Evolutionary conservation across 257 asterid genomes (phyloP).

Genomic region (Phtheirospermum japonicum): DNA sequence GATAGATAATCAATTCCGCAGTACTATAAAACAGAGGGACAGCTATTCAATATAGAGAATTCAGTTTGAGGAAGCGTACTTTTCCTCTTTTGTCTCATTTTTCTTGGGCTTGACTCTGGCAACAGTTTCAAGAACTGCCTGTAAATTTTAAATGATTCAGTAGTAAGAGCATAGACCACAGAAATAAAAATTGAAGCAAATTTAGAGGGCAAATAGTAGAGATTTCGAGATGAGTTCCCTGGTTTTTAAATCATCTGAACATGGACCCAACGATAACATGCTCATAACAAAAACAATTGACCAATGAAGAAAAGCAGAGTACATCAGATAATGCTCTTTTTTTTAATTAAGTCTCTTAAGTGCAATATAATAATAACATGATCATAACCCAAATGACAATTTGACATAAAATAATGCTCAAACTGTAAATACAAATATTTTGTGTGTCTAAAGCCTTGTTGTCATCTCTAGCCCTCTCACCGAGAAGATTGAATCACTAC

Average conservation of each 20-base stretch:
- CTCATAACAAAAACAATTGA: constrained; percentile 15
- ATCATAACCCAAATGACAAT: constrained; percentile 19
- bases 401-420: not conserved
- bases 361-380: constrained; percentile 12
- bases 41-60: constrained; percentile 18
- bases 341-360: constrained; percentile 12
- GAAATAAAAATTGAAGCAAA: constrained; percentile 1
- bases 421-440: constrained; percentile 2
- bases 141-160: constrained; percentile 37
- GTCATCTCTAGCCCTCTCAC: constrained; percentile 21
- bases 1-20: constrained; percentile 25
- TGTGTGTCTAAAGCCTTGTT: not conserved
- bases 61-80: constrained; percentile 44
- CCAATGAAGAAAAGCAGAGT: constrained; percentile 2
- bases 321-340: constrained; percentile 15
- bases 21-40: constrained; percentile 10
- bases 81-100: constrained; percentile 72
- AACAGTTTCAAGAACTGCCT: constrained; percentile 89
- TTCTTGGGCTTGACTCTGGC: constrained; percentile 84
- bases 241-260: not conserved
- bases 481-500: constrained; percentile 18
- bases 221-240: constrained; percentile 9
- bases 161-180: constrained; percentile 19
- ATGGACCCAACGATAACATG: constrained; percentile 2
- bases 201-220: constrained; percentile 1